Conservation (phyloP, 176 grass and related monocot species). For the Triticum dicoccoides region DNA sequence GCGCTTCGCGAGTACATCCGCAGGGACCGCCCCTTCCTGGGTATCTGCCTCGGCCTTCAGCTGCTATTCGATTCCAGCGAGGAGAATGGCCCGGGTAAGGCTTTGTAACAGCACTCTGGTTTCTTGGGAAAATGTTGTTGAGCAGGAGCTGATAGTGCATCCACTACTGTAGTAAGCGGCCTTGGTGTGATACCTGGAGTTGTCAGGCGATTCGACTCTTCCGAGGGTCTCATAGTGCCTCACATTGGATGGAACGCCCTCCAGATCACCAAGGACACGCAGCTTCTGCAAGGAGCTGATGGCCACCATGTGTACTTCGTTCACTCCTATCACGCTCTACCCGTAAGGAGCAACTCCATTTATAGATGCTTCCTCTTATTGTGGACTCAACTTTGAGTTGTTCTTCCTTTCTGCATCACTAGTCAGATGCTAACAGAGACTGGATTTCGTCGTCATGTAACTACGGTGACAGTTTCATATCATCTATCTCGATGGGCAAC, state of each 20-base stretch:
- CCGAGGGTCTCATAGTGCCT: constrained; percentile 77
- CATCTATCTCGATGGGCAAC: constrained; percentile 91
- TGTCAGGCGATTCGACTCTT: constrained; percentile 80
- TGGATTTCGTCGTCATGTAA: constrained; percentile 92
- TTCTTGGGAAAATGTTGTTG: background rate
- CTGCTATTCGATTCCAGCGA: constrained; percentile 91
- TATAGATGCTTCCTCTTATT: constrained; percentile 8
- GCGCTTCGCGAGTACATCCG: constrained; percentile 75
- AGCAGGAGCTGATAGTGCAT: constrained; percentile 22
- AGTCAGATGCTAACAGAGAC: constrained; percentile 86
- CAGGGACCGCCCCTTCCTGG: constrained; percentile 83
- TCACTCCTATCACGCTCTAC: constrained; percentile 82
- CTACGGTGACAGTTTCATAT: constrained; percentile 82
- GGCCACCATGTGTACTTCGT: constrained; percentile 94
- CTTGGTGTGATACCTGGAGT: constrained; percentile 92
- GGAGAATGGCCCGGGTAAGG: constrained; percentile 81
- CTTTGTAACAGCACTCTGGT: background rate
- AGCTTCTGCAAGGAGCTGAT: constrained; percentile 74
- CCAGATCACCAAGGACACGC: constrained; percentile 72
- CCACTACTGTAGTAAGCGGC: constrained; percentile 63
- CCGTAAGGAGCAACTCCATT: constrained; percentile 42
- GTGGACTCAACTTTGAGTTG: constrained; percentile 31
- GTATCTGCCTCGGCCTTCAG: constrained; percentile 95
- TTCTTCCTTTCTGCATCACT: constrained; percentile 36
- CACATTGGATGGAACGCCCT: constrained; percentile 98